Evolutionary conservation across 148 eudicot genomes (phyloP), one percentile per base, ranked within the genome.

Genomic region (Vaccinium macrocarpon): DNA sequence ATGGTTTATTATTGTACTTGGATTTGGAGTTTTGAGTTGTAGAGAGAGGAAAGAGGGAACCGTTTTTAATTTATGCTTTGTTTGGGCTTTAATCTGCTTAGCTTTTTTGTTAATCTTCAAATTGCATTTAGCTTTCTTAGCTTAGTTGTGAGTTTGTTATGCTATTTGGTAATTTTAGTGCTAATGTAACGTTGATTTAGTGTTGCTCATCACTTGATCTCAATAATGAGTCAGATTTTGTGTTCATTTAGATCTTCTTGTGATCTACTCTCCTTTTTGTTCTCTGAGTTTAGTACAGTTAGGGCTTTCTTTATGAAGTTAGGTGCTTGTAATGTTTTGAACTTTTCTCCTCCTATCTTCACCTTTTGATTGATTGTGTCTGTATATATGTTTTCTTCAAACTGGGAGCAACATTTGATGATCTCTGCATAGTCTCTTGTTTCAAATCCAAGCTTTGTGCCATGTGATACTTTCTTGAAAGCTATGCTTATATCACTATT

Each of bases 391-490:
- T 19, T 87, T 87, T 86, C 88, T 89, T 89, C 76, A 66, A 80
- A 82, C 79, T 16, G 81, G 66, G 85, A 55, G 68, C 81, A 55
- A 71, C 79, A 70, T 56, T 52, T 86, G 87, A 87, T 89, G 85
- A 86, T 86, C 82, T 80, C 82, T 50, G 29, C 68, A 73, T 25
- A 57, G 27, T 78, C 81, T 77, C 38, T 85, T 76, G 83, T 83
- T 80, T 80, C 79, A 70, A 52, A 62, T 70, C 51, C 82, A 81
- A 86, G 85, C 80, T 76, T 70, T 82, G 82, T 82, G 25, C 76
- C 84, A 73, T 81, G 78, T 85, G 89, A 87, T 85, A 82, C 85
- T 86, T 86, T 79, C 89, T 81, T 85, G n/a, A 61, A 79, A 55
- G 11, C 72, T 55, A 77, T 88, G 77, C 48, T 80, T 61, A n/a